Base-by-base conservation (phyloP, 1,284 basidiomycete genomes). In the Omphalotus olearius region DNA sequence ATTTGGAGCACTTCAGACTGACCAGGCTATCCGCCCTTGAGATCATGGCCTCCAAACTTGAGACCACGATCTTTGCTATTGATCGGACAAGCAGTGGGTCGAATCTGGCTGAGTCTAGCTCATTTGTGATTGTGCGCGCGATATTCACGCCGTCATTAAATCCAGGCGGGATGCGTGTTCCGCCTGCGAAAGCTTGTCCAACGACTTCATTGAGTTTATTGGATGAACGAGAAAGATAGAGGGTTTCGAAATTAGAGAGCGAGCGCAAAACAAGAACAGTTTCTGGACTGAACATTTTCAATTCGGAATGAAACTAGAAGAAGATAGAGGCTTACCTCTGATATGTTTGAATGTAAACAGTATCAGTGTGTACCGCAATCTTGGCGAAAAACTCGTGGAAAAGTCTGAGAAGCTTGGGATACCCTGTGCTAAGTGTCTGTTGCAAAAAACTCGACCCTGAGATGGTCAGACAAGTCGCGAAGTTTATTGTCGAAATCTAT, bases 351-450 rank as follows among this genome's bases (percentile, higher is more conserved):
- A 83, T 86, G 65, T 98, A 98, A 3, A 90, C 74, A 0, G 95
- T 96, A 64, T 98, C 94, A 0, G 95, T 97, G 61, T 97, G 91
- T 4, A 97, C 86, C 0, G 92, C 83, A 45, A 98, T 94, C 66
- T 94, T 94, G 16, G 88, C 84, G 64, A 98, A 98, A 68, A 98
- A 96, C 38, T 94, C 93, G 51, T 98, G 94, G 67, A 98, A 94
- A 10, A 97, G 75, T 11, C 96, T 81, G 6, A 98, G 66, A 3
- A 98, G 73, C 46, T 82, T 80, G 1, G 93, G 91, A 69, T 98
- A 98, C 17, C 91, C 88, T 2, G 80, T 74, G 59, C 87, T 85
- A 18, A 98, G 73, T 2, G 91, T 89, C 64, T 93, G 91, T 58
- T 94, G 91, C 10, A 98, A 69, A 68, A 98, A 90, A 4, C 79